Evolutionary conservation across 768 basidiomycete species (phyloP).

Genomic region (Neoboletus magnificus): DNA sequence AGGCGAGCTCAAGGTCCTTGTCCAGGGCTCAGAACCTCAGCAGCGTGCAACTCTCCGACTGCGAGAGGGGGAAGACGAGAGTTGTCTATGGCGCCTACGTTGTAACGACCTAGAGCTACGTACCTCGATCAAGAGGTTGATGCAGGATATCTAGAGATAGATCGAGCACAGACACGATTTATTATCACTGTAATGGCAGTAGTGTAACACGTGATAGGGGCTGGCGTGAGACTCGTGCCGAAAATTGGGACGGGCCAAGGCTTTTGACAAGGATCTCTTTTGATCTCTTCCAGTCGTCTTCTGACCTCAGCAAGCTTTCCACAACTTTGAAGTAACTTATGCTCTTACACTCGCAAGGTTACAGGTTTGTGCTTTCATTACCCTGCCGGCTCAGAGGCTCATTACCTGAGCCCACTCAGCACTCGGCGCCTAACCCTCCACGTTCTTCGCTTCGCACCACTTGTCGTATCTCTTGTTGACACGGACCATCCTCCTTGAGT

Average conservation of each 20-base stretch:
- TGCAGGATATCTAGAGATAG: conserved; percentile 26
- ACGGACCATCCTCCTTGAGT: conserved; percentile 78
- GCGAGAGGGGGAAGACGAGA: conserved; percentile 61
- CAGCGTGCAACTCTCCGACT: conserved; percentile 48
- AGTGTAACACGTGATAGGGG: not conserved
- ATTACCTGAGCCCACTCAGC: conserved; percentile 14
- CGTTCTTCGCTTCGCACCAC: conserved; percentile 57
- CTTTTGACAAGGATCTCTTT: conserved; percentile 15
- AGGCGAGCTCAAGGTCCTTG: conserved; percentile 68
- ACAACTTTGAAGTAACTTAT: conserved; percentile 44
- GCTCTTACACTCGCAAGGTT: conserved; percentile 43
- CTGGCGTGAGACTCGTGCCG: not conserved
- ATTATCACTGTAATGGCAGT: not conserved
- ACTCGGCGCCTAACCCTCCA: conserved; percentile 34
- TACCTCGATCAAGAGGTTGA: conserved; percentile 41
- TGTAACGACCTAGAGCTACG: conserved; percentile 46
- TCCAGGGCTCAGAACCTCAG: conserved; percentile 28
- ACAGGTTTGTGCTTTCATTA: conserved; percentile 16
- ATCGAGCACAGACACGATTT: not conserved
- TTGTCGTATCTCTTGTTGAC: conserved; percentile 57
- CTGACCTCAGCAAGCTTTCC: not conserved
- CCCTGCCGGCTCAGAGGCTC: not conserved
- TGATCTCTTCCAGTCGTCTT: conserved; percentile 4
- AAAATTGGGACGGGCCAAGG: not conserved
- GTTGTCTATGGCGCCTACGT: conserved; percentile 70